These are phyloP conservation scores for Colletotrichum sp. DNA, from an alignment of 2,329 filamentous ascomycete genomes.

Conservation along the genomic window DNA sequence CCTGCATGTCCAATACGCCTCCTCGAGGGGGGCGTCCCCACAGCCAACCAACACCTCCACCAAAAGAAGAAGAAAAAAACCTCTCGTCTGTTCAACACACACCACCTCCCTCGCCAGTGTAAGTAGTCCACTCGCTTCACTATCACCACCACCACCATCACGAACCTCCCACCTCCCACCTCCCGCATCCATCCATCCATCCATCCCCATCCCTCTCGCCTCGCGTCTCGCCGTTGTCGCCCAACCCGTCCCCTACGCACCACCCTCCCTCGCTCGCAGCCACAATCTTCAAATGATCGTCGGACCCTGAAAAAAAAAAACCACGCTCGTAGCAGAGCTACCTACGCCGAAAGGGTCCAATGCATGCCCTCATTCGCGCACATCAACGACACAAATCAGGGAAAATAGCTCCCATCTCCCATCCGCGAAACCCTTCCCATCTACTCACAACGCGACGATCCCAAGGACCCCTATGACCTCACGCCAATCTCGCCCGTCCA, in stretches of 20 bases:
- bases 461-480: slow-evolving; percentile 19
- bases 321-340: not conserved
- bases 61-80: not conserved
- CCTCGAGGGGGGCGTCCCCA: not conserved
- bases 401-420: not conserved
- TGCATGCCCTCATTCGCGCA: not conserved
- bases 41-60: not conserved
- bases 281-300: slow-evolving; percentile 19
- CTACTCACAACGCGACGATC: not conserved
- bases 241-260: not conserved
- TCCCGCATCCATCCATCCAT: not conserved
- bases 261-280: not conserved
- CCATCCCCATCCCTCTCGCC: not conserved
- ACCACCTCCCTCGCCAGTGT: slow-evolving; percentile 6
- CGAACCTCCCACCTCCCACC: not conserved
- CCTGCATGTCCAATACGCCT: not conserved
- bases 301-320: slow-evolving; percentile 8
- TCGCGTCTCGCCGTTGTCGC: not conserved
- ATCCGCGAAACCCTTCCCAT: not conserved
- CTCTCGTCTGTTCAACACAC: not conserved
- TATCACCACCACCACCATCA: not conserved
- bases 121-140: not conserved
- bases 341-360: not conserved
- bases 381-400: not conserved
- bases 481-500: not conserved